phyloP scores from a whole-genome alignment of 2,329 filamentous ascomycete species.

The Apiospora aurea region DNA sequence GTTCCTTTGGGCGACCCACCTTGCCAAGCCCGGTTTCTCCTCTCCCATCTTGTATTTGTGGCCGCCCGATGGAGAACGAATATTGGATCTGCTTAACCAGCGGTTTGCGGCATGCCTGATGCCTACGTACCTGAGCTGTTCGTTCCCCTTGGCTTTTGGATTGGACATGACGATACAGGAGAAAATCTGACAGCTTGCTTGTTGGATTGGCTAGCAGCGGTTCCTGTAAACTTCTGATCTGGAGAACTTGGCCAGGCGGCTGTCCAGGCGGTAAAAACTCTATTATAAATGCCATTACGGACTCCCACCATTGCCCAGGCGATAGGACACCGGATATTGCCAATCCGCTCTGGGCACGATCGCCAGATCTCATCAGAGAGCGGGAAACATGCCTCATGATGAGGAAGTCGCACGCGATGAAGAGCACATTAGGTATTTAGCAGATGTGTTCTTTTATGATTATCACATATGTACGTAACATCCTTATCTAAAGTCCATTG shows the following conservation, averaged over 20 bases:
- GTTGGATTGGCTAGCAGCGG: conserved; percentile 9
- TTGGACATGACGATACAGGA: not conserved
- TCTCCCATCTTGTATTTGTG: conserved; percentile 12
- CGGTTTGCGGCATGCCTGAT: not conserved
- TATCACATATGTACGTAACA: not conserved
- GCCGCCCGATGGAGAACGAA: not conserved
- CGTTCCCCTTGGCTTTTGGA: not conserved
- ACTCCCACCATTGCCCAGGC: not conserved
- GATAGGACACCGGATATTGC: not conserved
- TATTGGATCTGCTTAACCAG: not conserved
- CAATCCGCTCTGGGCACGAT: not conserved
- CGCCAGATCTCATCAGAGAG: not conserved
- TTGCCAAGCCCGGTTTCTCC: not conserved
- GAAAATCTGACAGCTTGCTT: conserved; percentile 1
- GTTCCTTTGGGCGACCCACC: conserved; percentile 6
- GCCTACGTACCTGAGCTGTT: conserved; percentile 6
- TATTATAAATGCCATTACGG: not conserved
- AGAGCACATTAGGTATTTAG: not conserved
- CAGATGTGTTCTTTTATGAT: not conserved
- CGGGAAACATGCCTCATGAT: not conserved
- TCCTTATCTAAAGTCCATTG: not conserved
- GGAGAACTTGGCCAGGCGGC: not conserved
- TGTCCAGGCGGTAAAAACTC: conserved; percentile 6
- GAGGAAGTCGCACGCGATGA: not conserved
- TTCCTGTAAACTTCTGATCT: conserved; percentile 6